Percentiles rank a stretch among this genome's conserved stretches.
Conservation (phyloP, 1,139 yeast genomes). For the Yamadazyma trypodendri region DNA sequence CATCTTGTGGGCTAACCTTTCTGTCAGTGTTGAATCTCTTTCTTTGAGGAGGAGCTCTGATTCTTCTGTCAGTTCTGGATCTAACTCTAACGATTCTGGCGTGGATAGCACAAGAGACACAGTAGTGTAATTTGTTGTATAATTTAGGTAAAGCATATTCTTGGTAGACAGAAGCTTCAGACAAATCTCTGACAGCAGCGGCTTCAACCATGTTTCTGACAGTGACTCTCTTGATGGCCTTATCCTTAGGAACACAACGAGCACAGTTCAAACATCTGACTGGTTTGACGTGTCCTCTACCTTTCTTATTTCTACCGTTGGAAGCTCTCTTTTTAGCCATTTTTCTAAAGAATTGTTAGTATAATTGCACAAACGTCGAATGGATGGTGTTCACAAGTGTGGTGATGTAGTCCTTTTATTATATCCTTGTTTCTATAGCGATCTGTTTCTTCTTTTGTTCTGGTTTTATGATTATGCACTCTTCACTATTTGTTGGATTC, state of each 20-base stretch:
- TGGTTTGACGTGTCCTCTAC: constrained; percentile 99
- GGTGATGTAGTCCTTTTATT: background rate
- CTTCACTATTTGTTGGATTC: too few species aligned
- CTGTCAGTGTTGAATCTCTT: constrained; percentile 96
- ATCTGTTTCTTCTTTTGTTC: too few species aligned
- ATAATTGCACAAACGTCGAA: background rate
- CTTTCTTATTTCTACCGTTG: constrained; percentile 99
- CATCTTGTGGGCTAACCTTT: constrained; percentile 96
- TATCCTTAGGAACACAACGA: constrained; percentile 99
- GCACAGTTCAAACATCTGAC: constrained; percentile 99
- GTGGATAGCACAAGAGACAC: constrained; percentile 99
- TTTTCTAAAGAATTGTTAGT: constrained; percentile 33
- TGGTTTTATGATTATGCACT: too few species aligned
- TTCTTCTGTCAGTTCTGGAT: constrained; percentile 97
- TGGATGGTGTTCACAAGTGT: too few species aligned
- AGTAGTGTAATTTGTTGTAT: constrained; percentile 99
- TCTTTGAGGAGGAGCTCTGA: constrained; percentile 99
- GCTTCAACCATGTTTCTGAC: constrained; percentile 99
- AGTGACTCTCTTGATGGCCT: constrained; percentile 99
- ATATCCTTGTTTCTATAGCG: too few species aligned
- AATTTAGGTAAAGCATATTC: constrained; percentile 99
- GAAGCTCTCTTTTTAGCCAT: constrained; percentile 99
- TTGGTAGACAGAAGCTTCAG: constrained; percentile 98
- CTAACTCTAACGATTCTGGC: constrained; percentile 99
- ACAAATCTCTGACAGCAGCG: constrained; percentile 99